These are phyloP conservation scores for Cladosporium phlei DNA, from an alignment of 2,329 filamentous ascomycete genomes.

Conservation along the genomic window DNA sequence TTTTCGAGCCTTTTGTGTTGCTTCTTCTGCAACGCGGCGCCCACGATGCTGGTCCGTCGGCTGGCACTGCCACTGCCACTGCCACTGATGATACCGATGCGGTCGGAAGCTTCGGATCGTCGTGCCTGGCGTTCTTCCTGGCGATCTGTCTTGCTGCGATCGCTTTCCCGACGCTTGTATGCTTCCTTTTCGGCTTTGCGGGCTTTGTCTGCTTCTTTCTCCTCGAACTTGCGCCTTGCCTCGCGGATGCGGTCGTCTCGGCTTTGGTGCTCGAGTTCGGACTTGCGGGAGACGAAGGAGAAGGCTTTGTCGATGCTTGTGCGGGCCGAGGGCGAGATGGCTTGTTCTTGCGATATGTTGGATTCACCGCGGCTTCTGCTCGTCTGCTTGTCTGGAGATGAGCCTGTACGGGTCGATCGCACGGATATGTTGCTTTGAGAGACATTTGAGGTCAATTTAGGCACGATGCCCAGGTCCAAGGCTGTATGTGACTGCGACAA, in stretches of 20 bases:
- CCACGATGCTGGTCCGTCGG: conserved; percentile 1
- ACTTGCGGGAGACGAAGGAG: conserved; percentile 40
- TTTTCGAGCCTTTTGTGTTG: conserved; percentile 18
- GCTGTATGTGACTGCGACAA: conserved; percentile 31
- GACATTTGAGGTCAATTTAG: conserved; percentile 42
- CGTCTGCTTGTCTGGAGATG: conserved; percentile 19
- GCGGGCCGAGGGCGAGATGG: conserved; percentile 50
- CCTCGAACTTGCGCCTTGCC: conserved; percentile 53
- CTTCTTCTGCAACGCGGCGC: conserved; percentile 1
- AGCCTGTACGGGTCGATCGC: conserved; percentile 30
- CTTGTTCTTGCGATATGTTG: conserved; percentile 32
- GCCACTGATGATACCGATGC: no score
- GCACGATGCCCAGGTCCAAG: conserved; percentile 38
- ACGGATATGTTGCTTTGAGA: conserved; percentile 52
- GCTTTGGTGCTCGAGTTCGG: conserved; percentile 49
- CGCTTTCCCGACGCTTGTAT: conserved; percentile 42
- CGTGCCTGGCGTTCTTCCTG: conserved; percentile 38
- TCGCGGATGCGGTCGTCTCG: conserved; percentile 54
- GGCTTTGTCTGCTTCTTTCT: conserved; percentile 55
- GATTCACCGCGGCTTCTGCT: conserved; percentile 47
- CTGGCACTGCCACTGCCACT: no score
- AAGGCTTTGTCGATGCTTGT: conserved; percentile 55
- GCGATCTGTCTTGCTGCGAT: conserved; percentile 42
- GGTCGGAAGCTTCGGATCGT: conserved; percentile 35
- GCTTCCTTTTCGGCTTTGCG: conserved; percentile 51